Percentiles rank a stretch among this genome's conserved stretches.
These are phyloP conservation scores for Debaryomyces tyrocola DNA, from an alignment of 805 yeast genomes.

Conservation along the genomic window DNA sequence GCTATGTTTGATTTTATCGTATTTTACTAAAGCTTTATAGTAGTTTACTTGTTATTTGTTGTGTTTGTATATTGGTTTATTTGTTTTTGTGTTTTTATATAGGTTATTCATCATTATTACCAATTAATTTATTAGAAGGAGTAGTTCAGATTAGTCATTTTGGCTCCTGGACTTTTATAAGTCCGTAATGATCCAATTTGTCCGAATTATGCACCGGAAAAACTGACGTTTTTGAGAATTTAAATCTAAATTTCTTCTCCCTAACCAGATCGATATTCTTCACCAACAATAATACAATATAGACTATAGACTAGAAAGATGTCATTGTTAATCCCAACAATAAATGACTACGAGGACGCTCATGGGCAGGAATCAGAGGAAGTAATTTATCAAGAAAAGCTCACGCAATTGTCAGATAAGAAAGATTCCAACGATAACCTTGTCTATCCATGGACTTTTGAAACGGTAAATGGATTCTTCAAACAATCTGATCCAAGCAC, in stretches of 20 bases:
- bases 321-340: slow-evolving; percentile 32
- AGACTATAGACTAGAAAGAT: slow-evolving; percentile 7
- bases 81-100: not conserved
- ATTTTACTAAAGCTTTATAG: not conserved
- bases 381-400: slow-evolving; percentile 10
- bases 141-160: no score
- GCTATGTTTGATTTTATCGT: not conserved
- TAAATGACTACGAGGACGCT: slow-evolving; percentile 32
- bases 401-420: slow-evolving; percentile 9
- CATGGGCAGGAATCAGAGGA: slow-evolving; percentile 23
- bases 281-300: not conserved
- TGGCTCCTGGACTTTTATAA: no score
- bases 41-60: not conserved
- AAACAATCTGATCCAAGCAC: slow-evolving; percentile 45
- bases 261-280: not conserved
- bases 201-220: no score
- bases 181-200: no score
- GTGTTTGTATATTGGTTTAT: not conserved
- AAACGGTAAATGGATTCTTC: slow-evolving; percentile 51
- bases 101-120: not conserved
- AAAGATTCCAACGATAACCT: slow-evolving; percentile 19
- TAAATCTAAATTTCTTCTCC: not conserved
- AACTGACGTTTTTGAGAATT: no score
- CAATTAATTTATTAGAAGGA: not conserved
- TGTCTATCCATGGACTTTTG: slow-evolving; percentile 46